Evolutionary conservation across 306 rosid genomes (phyloP).

Genomic region (Casuarina equisetifolia): DNA sequence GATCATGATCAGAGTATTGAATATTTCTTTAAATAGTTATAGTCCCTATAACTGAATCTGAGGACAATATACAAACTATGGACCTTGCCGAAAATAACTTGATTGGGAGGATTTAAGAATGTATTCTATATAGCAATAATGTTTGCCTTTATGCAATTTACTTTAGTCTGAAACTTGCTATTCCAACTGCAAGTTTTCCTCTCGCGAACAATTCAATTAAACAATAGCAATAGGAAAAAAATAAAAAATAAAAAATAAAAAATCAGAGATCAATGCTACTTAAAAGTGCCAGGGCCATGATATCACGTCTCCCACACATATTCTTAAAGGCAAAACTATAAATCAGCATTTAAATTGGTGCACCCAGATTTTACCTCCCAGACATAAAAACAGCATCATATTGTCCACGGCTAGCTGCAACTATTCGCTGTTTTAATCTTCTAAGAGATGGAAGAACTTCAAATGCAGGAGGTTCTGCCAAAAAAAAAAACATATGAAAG

Average conservation of each 20-base stretch:
- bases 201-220: slow-evolving; percentile 3
- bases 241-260: too few relatives aligned
- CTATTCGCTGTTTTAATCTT: slow-evolving; percentile 78
- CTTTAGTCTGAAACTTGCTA: neutral
- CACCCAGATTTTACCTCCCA: slow-evolving; percentile 63
- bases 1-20: too few relatives aligned
- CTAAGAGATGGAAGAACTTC: slow-evolving; percentile 95
- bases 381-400: slow-evolving; percentile 94
- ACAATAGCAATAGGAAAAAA: neutral
- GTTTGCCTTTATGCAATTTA: neutral
- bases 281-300: neutral
- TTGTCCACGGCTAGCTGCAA: slow-evolving; percentile 81
- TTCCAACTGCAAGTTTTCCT: neutral
- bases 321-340: slow-evolving; percentile 15
- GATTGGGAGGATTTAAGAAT: neutral
- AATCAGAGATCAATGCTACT: neutral
- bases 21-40: neutral
- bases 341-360: slow-evolving; percentile 15
- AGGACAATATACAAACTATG: neutral
- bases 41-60: neutral
- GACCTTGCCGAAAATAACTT: neutral
- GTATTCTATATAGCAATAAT: neutral
- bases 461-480: slow-evolving; percentile 93
- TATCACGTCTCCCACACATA: neutral
- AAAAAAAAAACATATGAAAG: neutral